phyloP scores from a whole-genome alignment of 2,329 filamentous ascomycete species.

The Claviceps sp. region DNA sequence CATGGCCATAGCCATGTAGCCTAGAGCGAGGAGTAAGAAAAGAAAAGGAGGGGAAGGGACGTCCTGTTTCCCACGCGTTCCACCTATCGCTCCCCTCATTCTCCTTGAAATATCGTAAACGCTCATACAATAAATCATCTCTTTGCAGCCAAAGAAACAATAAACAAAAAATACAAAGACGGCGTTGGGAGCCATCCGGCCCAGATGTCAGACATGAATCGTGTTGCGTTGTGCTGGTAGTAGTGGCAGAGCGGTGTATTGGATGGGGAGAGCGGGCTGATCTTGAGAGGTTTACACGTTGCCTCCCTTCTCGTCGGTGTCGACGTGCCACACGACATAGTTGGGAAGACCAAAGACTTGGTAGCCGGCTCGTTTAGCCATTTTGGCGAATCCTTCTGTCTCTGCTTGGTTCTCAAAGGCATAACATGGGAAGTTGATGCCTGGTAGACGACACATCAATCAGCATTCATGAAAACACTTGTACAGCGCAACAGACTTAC shows the following conservation, averaged over 20 bases:
- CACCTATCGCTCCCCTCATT: not conserved
- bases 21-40: not conserved
- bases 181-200: conserved; percentile 9
- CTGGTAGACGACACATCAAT: conserved; percentile 29
- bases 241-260: not conserved
- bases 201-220: conserved; percentile 13
- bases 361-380: conserved; percentile 94
- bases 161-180: conserved; percentile 7
- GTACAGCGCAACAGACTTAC: conserved; percentile 32
- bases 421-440: conserved; percentile 95
- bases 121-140: conserved; percentile 12
- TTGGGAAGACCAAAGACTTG: conserved; percentile 86
- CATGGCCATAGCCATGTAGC: not conserved
- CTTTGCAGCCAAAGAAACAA: conserved; percentile 7
- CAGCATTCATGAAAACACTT: conserved; percentile 9
- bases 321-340: conserved; percentile 97
- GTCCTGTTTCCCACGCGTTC: not conserved
- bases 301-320: conserved; percentile 86
- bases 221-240: conserved; percentile 4
- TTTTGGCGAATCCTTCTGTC: conserved; percentile 96
- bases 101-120: conserved; percentile 12
- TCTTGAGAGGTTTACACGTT: conserved; percentile 38
- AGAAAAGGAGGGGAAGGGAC: not conserved
- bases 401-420: conserved; percentile 98
- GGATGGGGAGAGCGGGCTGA: not conserved